Evolutionary conservation across 352 stramenopile genomes (phyloP).

Genomic region (Peronospora destructor): DNA sequence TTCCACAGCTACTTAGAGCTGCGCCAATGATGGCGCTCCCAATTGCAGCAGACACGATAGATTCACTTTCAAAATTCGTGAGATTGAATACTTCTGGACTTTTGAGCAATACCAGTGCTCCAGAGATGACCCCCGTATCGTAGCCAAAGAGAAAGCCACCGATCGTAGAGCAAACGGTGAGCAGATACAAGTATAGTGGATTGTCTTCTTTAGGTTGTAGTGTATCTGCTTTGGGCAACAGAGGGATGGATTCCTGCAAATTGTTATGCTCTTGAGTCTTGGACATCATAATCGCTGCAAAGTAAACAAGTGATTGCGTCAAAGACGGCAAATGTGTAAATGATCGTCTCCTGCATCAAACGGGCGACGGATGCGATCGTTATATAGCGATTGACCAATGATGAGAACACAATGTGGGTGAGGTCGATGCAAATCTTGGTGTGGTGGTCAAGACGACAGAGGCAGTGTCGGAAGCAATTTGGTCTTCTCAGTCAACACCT

Average conservation of each 20-base stretch:
- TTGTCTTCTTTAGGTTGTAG: slow-evolving; percentile 1
- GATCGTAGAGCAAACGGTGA: slow-evolving; percentile 62
- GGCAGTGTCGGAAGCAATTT: not conserved
- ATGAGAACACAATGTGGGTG: not conserved
- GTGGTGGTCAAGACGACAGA: not conserved
- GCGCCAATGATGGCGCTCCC: slow-evolving; percentile 65
- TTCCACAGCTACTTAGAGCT: slow-evolving; percentile 51
- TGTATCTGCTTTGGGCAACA: slow-evolving; percentile 14
- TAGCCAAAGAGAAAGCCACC: slow-evolving; percentile 79
- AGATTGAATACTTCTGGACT: slow-evolving; percentile 57
- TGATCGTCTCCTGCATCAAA: not conserved
- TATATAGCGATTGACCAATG: not conserved
- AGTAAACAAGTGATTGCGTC: too few relatives aligned
- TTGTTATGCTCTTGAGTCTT: slow-evolving; percentile 1
- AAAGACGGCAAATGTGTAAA: not conserved
- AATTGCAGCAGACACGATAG: slow-evolving; percentile 63
- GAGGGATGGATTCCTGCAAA: slow-evolving; percentile 7
- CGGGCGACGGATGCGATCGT: not conserved
- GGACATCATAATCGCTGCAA: slow-evolving; percentile 1
- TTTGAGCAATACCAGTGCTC: slow-evolving; percentile 65
- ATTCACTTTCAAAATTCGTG: slow-evolving; percentile 50
- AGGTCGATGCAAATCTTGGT: not conserved
- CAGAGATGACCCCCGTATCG: slow-evolving; percentile 77
- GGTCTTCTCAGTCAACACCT: slow-evolving; percentile 7
- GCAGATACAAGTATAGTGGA: slow-evolving; percentile 39